A percentile compares a stretch with the other conserved stretches of the same genome.
Conservation (phyloP, 2,329 filamentous ascomycete genomes). For the Aspergillus sp. region DNA sequence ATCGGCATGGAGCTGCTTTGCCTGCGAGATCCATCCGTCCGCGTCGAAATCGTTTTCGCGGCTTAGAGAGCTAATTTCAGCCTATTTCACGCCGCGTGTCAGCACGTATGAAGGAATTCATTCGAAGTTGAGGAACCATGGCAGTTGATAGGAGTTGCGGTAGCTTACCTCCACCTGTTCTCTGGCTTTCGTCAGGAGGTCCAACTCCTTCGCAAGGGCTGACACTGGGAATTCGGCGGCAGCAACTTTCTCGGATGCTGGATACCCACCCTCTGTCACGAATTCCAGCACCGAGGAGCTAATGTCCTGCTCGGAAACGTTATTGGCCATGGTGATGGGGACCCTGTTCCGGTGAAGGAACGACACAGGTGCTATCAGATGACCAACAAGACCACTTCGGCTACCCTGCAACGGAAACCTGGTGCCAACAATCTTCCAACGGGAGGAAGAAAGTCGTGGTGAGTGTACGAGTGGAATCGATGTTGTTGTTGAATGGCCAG, state of each 20-base stretch:
- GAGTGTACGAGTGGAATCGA: neutral
- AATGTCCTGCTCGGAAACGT: slow-evolving; percentile 42
- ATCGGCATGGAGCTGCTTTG: slow-evolving; percentile 79
- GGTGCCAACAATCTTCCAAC: neutral
- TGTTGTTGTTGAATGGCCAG: neutral
- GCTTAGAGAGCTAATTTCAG: slow-evolving; percentile 74
- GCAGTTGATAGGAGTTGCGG: neutral
- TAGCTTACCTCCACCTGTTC: slow-evolving; percentile 52
- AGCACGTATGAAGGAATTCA: slow-evolving; percentile 9
- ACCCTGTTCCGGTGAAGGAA: neutral
- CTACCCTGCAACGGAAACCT: neutral
- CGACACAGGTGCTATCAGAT: neutral
- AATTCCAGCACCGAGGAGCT: slow-evolving; percentile 65
- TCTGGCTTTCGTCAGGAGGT: slow-evolving; percentile 51
- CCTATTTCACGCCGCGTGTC: slow-evolving; percentile 40
- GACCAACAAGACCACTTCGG: neutral
- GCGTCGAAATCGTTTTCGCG: slow-evolving; percentile 75
- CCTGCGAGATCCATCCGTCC: slow-evolving; percentile 80
- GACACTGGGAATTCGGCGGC: slow-evolving; percentile 52
- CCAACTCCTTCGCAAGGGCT: slow-evolving; percentile 50
- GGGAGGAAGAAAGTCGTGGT: neutral
- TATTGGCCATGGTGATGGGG: slow-evolving; percentile 32
- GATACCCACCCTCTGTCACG: slow-evolving; percentile 56
- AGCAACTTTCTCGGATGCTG: slow-evolving; percentile 55
- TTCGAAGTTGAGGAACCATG: neutral